phyloP scores from a whole-genome alignment of 371 early-diverging fungal species.

The Mortierella sp. region DNA sequence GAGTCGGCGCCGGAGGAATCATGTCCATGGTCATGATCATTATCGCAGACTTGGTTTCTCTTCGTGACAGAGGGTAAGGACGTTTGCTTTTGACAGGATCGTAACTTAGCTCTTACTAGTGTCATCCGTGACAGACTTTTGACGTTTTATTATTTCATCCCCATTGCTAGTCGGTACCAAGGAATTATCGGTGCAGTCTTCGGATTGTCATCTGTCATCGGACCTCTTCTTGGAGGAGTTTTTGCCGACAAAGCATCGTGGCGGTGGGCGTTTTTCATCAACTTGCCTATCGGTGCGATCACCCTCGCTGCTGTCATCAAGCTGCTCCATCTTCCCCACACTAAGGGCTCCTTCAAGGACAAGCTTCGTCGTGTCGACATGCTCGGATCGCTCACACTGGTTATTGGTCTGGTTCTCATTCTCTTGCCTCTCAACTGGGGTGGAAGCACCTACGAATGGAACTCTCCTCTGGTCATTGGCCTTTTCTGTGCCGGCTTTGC shows the following conservation, averaged over 20 bases:
- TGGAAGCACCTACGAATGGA: constrained; percentile 44
- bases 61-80: constrained; percentile 34
- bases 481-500: constrained; percentile 63
- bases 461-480: constrained; percentile 57
- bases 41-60: constrained; percentile 59
- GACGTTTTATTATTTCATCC: too few species aligned
- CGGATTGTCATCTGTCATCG: constrained; percentile 71
- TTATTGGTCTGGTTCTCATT: constrained; percentile 58
- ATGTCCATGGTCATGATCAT: constrained; percentile 63
- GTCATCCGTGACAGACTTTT: too few species aligned
- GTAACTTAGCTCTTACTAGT: too few species aligned
- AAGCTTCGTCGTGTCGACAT: constrained; percentile 78
- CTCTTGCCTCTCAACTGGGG: constrained; percentile 68
- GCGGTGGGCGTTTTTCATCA: constrained; percentile 78
- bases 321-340: constrained; percentile 56
- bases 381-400: constrained; percentile 59
- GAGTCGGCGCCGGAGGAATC: constrained; percentile 76
- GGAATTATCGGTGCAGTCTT: constrained; percentile 62
- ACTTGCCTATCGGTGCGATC: constrained; percentile 66
- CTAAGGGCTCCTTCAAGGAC: constrained; percentile 52
- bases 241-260: constrained; percentile 72
- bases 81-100: too few species aligned
- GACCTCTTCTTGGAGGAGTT: constrained; percentile 77
- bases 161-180: constrained; percentile 56
- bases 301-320: constrained; percentile 56